phyloP scores from a whole-genome alignment of 106 monocot species.

The Cymbidium sinense region DNA sequence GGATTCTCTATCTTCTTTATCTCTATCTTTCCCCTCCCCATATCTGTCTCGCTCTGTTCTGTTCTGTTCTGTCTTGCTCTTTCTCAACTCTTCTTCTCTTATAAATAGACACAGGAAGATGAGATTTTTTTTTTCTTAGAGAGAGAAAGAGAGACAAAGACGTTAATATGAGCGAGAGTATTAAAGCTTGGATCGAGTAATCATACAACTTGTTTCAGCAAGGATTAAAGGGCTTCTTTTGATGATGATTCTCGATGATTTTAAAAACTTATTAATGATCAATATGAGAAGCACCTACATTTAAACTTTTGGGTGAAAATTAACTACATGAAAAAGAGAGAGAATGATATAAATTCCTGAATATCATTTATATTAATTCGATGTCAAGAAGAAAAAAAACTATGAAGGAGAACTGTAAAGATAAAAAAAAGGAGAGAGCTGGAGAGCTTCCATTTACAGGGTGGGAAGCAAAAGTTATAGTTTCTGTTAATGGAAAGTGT shows the following conservation, averaged over 20 bases:
- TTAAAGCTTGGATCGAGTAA: not conserved
- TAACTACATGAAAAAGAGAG: too few relatives aligned
- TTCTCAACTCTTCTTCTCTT: not conserved
- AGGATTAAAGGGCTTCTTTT: too few relatives aligned
- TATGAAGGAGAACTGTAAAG: too few relatives aligned
- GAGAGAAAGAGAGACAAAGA: not conserved
- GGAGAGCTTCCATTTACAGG: slow-evolving; percentile 9
- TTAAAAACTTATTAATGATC: too few relatives aligned
- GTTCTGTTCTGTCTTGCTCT: not conserved
- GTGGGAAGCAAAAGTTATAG: slow-evolving; percentile 12
- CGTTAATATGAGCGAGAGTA: too few relatives aligned
- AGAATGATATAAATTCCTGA: too few relatives aligned
- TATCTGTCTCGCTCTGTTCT: slow-evolving; percentile 9
- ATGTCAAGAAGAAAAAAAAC: too few relatives aligned
- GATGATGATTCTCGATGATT: too few relatives aligned
- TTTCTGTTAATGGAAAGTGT: slow-evolving; percentile 8
- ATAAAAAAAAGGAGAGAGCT: not conserved
- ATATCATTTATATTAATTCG: too few relatives aligned
- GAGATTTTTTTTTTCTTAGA: not conserved
- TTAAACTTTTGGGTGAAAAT: too few relatives aligned
- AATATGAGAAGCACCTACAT: too few relatives aligned
- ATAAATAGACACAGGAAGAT: not conserved
- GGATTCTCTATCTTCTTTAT: slow-evolving; percentile 94
- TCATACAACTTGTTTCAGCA: not conserved
- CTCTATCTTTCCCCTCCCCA: slow-evolving; percentile 77